Conservation (phyloP, 2,329 filamentous ascomycete genomes). For the Thermothelomyces thermophilus region DNA sequence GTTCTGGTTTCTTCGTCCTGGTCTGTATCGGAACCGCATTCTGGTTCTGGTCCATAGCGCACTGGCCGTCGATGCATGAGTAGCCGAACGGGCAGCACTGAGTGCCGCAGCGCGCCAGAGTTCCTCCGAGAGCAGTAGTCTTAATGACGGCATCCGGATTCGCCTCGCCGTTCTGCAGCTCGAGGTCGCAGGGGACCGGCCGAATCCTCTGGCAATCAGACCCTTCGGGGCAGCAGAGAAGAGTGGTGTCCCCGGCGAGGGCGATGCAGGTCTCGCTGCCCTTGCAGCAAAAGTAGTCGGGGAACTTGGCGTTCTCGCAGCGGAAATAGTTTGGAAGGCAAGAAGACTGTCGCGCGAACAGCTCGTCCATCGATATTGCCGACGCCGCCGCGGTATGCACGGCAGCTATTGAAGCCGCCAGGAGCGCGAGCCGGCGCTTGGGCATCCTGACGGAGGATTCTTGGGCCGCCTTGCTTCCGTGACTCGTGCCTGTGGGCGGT, state of each 20-base stretch:
- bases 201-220: constrained; percentile 53
- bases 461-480: neutral
- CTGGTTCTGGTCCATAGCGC: constrained; percentile 48
- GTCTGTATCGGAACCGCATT: constrained; percentile 27
- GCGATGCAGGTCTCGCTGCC: constrained; percentile 47
- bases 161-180: constrained; percentile 51
- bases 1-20: constrained; percentile 19
- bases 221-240: constrained; percentile 62
- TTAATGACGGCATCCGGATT: constrained; percentile 57
- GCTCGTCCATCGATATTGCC: constrained; percentile 29
- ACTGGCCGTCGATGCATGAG: constrained; percentile 48
- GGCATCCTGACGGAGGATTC: constrained; percentile 27
- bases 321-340: constrained; percentile 48
- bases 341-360: constrained; percentile 41
- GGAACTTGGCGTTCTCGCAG: constrained; percentile 49
- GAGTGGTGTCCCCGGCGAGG: constrained; percentile 58
- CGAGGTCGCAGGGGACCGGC: constrained; percentile 58
- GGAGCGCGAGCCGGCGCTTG: constrained; percentile 28
- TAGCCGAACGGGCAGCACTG: constrained; percentile 71
- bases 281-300: constrained; percentile 62
- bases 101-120: constrained; percentile 51
- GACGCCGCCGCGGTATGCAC: constrained; percentile 32
- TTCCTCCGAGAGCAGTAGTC: constrained; percentile 53
- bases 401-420: constrained; percentile 34
- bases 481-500: too few species aligned